Percentiles rank a stretch among this genome's conserved stretches.
Conservation (phyloP, 2,329 filamentous ascomycete species). For the Talaromyces atroroseus region DNA sequence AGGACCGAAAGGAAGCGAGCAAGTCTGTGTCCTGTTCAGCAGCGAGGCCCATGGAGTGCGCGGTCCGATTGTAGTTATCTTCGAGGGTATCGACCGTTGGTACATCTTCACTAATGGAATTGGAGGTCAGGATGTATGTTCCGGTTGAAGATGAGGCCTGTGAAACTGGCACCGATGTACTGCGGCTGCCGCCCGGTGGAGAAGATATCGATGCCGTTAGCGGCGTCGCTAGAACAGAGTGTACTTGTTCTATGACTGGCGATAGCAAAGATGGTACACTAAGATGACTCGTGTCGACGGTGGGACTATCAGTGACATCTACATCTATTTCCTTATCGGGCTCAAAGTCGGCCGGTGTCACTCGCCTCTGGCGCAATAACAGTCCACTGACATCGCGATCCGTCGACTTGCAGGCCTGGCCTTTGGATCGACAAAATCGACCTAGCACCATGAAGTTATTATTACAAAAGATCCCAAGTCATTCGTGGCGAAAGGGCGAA, state of each 20-base stretch:
- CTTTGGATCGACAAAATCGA: slow-evolving; percentile 22
- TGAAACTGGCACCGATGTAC: background rate
- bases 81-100: slow-evolving; percentile 32
- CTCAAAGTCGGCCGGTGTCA: slow-evolving; percentile 3
- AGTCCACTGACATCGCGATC: background rate
- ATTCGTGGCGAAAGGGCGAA: slow-evolving; percentile 7
- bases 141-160: background rate
- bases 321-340: background rate
- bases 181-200: background rate
- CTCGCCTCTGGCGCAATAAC: slow-evolving; percentile 17
- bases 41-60: slow-evolving; percentile 43
- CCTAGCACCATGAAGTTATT: slow-evolving; percentile 15
- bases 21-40: slow-evolving; percentile 46
- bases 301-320: background rate
- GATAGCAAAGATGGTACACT: background rate
- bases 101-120: background rate
- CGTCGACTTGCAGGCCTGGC: slow-evolving; percentile 20
- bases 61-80: slow-evolving; percentile 38
- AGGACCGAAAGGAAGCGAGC: slow-evolving; percentile 44
- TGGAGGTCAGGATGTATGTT: slow-evolving; percentile 15
- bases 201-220: background rate
- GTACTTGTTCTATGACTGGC: background rate
- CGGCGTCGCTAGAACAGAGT: background rate
- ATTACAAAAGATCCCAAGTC: background rate
- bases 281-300: background rate